Base-by-base conservation (phyloP, 2,329 filamentous ascomycete species). In the Colletotrichum spaethianum region DNA sequence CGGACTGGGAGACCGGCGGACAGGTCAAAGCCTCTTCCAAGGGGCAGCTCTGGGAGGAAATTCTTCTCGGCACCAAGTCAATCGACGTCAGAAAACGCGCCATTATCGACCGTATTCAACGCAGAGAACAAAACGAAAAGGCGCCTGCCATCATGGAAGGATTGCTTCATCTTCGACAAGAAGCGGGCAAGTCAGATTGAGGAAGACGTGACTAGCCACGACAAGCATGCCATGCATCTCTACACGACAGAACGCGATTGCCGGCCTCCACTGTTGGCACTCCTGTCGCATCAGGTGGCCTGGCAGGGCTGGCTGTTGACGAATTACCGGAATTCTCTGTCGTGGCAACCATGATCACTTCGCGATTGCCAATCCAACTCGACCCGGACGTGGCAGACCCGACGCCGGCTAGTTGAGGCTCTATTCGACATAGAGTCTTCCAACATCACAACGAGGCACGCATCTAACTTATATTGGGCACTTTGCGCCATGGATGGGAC, bases 1-100 rank as follows among this genome's bases (percentile, higher is more conserved):
- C 79, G 31, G 83, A 87, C 74, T 88, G 86, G 86, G 80, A 80
- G 60, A 75, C 75, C 12, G 76, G 77, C 28, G 77, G 77, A 11
- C 75, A 77, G 73, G 64, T 74, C 55, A 72, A 75, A 36, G 74
- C 75, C 52, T 73, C 74, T 23, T 71, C 67, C 33, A 72, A 59
- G 48, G 67, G 62, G 44, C 72, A 73, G 66, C 76, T 76, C 20
- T 63, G 80, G 23, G 77, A 79, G 40, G 73, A 75, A 6, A 56
- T 74, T 33, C 68, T 75, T 0, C 73, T 75, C 26, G 73, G 73
- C 38, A 57, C 50, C 38, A 71, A 72, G 55, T 64, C 74, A 1
- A 18, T 65, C 59, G 73, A 73, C 31, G 53, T 53, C 23, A 57
- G 48, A n/a, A 71, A 52, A 46, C 57, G 73, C 31, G 66, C 70